phyloP scores from a whole-genome alignment of 257 asterid species.

The Ilex aquifolium region DNA sequence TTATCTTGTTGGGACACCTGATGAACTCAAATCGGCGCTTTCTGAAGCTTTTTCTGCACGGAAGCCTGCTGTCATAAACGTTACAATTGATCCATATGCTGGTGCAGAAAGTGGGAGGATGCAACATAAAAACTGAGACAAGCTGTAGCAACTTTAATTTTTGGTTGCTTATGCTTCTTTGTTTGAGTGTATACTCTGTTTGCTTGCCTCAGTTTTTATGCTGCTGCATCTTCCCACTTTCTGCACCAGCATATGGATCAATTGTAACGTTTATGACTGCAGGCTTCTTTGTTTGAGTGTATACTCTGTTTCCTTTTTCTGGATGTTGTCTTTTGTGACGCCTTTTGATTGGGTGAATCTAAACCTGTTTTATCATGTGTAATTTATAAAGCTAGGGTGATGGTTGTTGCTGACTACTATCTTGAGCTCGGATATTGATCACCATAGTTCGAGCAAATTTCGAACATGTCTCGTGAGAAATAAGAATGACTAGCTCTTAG shows the following conservation, averaged over 20 bases:
- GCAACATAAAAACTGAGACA: constrained; percentile 84
- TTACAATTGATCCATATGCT: constrained; percentile 79
- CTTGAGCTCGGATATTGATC: no score
- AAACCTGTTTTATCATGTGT: neutral
- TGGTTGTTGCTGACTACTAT: neutral
- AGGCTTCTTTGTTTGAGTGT: constrained; percentile 14
- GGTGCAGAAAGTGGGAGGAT: constrained; percentile 89
- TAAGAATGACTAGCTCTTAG: no score
- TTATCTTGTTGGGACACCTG: constrained; percentile 70
- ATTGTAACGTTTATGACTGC: constrained; percentile 70
- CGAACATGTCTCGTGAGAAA: no score
- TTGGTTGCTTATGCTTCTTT: constrained; percentile 2
- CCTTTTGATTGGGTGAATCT: neutral
- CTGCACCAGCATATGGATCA: constrained; percentile 90
- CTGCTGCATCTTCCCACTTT: constrained; percentile 85
- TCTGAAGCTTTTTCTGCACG: constrained; percentile 56
- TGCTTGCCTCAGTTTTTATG: constrained; percentile 68
- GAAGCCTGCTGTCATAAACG: constrained; percentile 76
- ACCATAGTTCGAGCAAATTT: no score
- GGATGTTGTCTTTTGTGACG: constrained; percentile 1
- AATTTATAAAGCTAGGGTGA: constrained; percentile 2
- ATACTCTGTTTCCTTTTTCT: neutral
- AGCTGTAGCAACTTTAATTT: neutral
- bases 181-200: neutral
- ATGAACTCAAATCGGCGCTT: constrained; percentile 75